phyloP scores from a whole-genome alignment of 2,329 filamentous ascomycete genomes.

The Celoporthe dispersa region DNA sequence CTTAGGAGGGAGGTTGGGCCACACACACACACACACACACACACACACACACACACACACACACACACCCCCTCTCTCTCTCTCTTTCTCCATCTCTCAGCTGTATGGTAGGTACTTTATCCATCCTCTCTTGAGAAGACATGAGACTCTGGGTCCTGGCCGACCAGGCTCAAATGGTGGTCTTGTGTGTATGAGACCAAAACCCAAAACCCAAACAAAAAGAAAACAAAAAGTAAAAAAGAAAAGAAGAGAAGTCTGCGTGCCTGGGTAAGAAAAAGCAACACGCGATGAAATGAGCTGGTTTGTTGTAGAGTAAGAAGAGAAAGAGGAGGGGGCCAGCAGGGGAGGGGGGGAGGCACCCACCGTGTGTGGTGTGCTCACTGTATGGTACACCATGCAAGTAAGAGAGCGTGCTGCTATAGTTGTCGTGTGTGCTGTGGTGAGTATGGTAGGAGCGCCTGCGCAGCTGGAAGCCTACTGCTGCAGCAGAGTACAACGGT shows the following conservation, averaged over 20 bases:
- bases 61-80: background rate
- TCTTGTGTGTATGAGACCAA: background rate
- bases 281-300: background rate
- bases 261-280: no score
- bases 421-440: background rate
- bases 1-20: slow-evolving; percentile 5
- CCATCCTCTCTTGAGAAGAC: background rate
- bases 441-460: background rate
- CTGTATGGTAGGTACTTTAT: background rate
- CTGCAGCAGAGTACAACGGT: slow-evolving; percentile 1
- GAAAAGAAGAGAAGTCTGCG: no score
- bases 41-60: no score
- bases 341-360: background rate
- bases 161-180: background rate
- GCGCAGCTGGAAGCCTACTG: background rate
- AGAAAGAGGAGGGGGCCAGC: no score
- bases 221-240: no score
- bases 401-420: slow-evolving; percentile 2
- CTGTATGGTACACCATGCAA: background rate
- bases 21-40: background rate
- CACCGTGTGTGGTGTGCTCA: background rate
- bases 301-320: background rate
- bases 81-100: background rate
- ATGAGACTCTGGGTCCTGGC: background rate
- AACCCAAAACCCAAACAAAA: no score